Base-by-base conservation (phyloP, 306 rosid species). In the Cicer bijugum region DNA sequence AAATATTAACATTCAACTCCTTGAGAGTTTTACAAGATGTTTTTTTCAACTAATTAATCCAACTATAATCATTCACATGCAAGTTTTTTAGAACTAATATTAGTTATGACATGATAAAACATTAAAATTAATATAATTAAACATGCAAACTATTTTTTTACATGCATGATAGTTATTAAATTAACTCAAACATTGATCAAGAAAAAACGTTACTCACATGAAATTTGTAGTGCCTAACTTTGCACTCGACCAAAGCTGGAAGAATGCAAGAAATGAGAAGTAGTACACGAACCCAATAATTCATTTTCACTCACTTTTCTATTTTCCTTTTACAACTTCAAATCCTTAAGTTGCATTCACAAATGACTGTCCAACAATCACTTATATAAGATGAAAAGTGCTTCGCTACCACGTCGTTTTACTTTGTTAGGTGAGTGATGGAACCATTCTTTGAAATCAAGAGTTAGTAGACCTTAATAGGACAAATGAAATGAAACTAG, bases 391-490 rank as follows among this genome's bases (percentile, higher is more conserved):
- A 52, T 59, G 12, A 71, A 28, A 69, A 20, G 38, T 58, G 70
- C 85, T 76, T 73, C 67, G 98, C 82, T 86, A 84, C 85, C 56
- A 83, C 74, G 98, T 93, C 97, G 84, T 89, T 90, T 87, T 93
- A 77, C 77, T 63, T 69, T 67, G 87, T 93, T 91, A 89, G 98
- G 98, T 93, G 87, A 85, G 79, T 75, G 79, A 70, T 71, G 51
- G 66, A 12, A 15, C 53, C 62, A 85, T 72, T 84, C 88, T 87
- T 89, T 52, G 74, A 66, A 66, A 68, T 56, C 78, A 86, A 92
- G 89, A 69, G 75, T 71, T 62, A 62, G 42, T 4, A 61, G 61
- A 53, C 43, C 4, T 51, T 7, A 80, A 40, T n/a, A 59, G 11
- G 62, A 43, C 76, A 68, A 71, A 55, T 23, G 4, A 20, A 69